Percentiles rank a stretch among this genome's conserved stretches.
Evolutionary conservation across 179 eudicot species (phyloP).

Genomic region (Silene coronaria): DNA sequence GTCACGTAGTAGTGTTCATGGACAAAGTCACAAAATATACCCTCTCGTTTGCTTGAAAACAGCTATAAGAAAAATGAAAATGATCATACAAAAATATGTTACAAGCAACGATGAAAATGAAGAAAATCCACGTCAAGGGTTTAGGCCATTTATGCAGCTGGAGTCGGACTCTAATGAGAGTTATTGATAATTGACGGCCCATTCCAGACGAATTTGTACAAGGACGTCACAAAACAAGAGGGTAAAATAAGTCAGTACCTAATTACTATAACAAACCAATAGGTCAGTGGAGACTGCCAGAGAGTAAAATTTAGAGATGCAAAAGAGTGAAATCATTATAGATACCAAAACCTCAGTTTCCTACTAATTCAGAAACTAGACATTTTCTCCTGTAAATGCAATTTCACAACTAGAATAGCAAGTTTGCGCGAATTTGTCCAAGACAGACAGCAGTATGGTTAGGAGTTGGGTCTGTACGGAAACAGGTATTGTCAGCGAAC

Average conservation of each 20-base stretch:
- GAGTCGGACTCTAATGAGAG: background rate
- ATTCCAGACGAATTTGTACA: background rate
- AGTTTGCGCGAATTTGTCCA: background rate
- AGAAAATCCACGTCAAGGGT: background rate
- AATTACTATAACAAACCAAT: background rate
- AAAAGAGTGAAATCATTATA: constrained; percentile 1
- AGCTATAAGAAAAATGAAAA: background rate
- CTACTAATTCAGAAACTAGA: background rate
- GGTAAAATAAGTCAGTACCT: background rate
- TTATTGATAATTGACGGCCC: background rate
- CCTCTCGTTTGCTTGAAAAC: background rate
- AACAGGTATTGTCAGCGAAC: background rate
- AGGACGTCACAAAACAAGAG: background rate
- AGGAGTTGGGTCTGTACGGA: background rate
- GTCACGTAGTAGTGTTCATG: background rate
- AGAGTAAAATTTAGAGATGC: background rate
- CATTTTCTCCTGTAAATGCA: background rate
- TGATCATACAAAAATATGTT: background rate
- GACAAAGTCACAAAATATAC: background rate
- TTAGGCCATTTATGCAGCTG: background rate
- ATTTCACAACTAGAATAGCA: background rate
- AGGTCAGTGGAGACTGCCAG: background rate
- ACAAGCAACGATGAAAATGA: background rate
- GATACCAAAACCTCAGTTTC: background rate
- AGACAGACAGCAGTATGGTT: background rate